Conservation (phyloP, 768 basidiomycete genomes). For the Tricholoma sp. region DNA sequence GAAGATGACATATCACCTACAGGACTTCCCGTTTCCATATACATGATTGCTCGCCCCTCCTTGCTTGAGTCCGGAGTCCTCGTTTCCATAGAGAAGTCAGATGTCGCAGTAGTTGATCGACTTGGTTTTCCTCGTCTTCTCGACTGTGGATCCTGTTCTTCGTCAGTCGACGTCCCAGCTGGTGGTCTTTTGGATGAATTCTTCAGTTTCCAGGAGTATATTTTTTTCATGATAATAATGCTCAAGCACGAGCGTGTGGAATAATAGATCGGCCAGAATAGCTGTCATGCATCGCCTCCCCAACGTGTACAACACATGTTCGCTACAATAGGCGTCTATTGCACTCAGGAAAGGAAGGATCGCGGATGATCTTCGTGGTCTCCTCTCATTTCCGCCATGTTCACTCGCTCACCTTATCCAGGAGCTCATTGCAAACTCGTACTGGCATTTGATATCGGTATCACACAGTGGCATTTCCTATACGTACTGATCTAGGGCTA, state of each 20-base stretch:
- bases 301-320: slow-evolving; percentile 9
- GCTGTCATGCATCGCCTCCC: background rate
- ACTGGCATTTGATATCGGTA: slow-evolving; percentile 49
- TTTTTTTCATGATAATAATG: background rate
- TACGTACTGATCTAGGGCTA: slow-evolving; percentile 10
- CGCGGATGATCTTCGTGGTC: background rate
- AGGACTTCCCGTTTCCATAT: too few relatives aligned
- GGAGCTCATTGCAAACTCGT: slow-evolving; percentile 40
- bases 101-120: background rate
- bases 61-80: background rate
- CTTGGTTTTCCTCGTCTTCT: background rate
- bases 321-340: background rate
- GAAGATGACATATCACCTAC: too few relatives aligned
- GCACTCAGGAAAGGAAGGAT: background rate
- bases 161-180: background rate
- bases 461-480: slow-evolving; percentile 48
- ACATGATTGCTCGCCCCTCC: background rate
- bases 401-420: slow-evolving; percentile 29
- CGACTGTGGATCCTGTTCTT: background rate
- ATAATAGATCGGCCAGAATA: background rate
- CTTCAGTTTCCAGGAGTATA: background rate
- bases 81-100: background rate
- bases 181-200: background rate
- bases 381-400: slow-evolving; percentile 8
- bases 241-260: background rate